A percentile compares a stretch with the other conserved stretches of the same genome.
Evolutionary conservation across 805 yeast genomes (phyloP).

Genomic region (Candida corydali): DNA sequence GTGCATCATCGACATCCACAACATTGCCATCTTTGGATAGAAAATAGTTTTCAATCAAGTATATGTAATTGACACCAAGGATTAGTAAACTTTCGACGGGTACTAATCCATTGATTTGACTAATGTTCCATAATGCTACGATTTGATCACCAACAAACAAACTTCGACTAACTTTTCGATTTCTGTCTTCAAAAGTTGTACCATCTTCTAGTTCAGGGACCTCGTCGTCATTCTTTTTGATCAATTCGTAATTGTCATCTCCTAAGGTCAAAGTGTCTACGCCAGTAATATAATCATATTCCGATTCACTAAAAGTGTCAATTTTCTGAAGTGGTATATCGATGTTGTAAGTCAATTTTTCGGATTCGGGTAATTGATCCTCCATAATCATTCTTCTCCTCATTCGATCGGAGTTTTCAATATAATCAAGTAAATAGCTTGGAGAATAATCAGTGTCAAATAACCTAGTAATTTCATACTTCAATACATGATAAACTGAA

Average conservation of each 20-base stretch:
- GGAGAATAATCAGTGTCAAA: conserved; percentile 16
- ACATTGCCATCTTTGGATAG: conserved; percentile 50
- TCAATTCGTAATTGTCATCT: conserved; percentile 38
- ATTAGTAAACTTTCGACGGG: conserved; percentile 73
- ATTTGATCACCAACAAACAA: conserved; percentile 69
- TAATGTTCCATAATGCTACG: conserved; percentile 68
- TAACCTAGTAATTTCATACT: conserved; percentile 38
- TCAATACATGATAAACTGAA: conserved; percentile 44
- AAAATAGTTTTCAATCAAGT: conserved; percentile 67
- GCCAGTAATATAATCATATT: conserved; percentile 16
- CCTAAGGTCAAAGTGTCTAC: conserved; percentile 24
- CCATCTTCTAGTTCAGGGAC: conserved; percentile 5
- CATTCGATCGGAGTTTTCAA: conserved; percentile 68
- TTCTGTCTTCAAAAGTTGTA: conserved; percentile 53
- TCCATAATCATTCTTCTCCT: conserved; percentile 57
- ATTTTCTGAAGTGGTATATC: conserved; percentile 32
- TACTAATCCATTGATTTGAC: conserved; percentile 72
- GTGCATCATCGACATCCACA: conserved; percentile 63
- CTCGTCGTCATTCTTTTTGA: conserved; percentile 30
- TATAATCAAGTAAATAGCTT: conserved; percentile 55
- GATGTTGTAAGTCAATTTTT: conserved; percentile 38
- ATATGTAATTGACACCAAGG: conserved; percentile 59
- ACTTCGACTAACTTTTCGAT: conserved; percentile 68
- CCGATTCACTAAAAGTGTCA: conserved; percentile 12
- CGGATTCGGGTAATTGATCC: conserved; percentile 43